phyloP scores from a whole-genome alignment of 2,329 filamentous ascomycete species.

The Conoideocrella luteorostrata region DNA sequence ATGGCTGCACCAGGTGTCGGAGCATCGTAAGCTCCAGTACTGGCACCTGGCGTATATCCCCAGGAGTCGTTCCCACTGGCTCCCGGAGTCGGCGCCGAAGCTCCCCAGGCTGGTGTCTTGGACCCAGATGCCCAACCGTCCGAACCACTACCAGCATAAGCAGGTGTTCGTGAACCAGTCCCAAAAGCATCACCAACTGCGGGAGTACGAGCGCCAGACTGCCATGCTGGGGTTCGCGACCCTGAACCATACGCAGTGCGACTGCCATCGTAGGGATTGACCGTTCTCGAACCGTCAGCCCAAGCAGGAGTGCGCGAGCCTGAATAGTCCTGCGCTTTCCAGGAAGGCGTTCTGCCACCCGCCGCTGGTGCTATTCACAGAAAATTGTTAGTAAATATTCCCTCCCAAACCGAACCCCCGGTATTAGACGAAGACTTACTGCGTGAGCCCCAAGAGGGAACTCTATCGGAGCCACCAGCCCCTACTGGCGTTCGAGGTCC shows the following conservation, averaged over 20 bases:
- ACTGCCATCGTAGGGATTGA: constrained; percentile 66
- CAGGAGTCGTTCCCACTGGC: constrained; percentile 53
- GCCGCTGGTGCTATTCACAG: constrained; percentile 43
- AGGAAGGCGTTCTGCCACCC: constrained; percentile 57
- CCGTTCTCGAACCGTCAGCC: constrained; percentile 60
- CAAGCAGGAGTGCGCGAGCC: constrained; percentile 65
- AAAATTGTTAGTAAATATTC: not conserved
- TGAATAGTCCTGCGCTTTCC: constrained; percentile 46
- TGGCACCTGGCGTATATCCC: constrained; percentile 50
- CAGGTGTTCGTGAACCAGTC: constrained; percentile 62
- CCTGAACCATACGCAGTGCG: constrained; percentile 73
- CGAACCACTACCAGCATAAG: constrained; percentile 43
- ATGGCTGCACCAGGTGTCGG: constrained; percentile 57
- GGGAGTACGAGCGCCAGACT: constrained; percentile 68
- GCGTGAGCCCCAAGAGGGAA: constrained; percentile 69
- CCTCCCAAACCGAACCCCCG: no score
- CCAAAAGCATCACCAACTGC: constrained; percentile 55
- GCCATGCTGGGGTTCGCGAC: constrained; percentile 69
- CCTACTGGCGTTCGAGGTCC: constrained; percentile 64
- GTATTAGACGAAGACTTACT: constrained; percentile 54
- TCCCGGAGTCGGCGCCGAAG: constrained; percentile 51
- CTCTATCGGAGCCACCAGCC: constrained; percentile 54
- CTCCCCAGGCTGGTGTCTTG: constrained; percentile 70
- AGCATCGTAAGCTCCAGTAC: constrained; percentile 56
- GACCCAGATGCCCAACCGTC: constrained; percentile 63